Conservation (phyloP, 106 monocot species). For the Vanilla planifolia region DNA sequence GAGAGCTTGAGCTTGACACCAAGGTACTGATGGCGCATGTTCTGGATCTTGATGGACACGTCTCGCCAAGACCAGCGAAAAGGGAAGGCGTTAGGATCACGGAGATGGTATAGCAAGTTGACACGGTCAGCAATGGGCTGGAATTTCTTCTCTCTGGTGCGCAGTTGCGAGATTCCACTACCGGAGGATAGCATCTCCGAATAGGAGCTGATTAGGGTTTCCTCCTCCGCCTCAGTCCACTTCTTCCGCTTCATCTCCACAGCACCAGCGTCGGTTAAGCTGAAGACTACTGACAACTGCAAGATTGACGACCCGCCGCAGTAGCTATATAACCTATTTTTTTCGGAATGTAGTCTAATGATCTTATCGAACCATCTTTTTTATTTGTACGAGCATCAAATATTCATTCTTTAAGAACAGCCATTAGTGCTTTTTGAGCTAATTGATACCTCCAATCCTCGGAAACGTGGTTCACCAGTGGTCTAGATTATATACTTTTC, state of each 20-base stretch:
- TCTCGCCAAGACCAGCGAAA: conserved; percentile 66
- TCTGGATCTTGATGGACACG: conserved; percentile 66
- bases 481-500: too few species aligned
- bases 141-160: conserved; percentile 46
- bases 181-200: conserved; percentile 18
- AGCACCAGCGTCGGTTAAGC: too few species aligned
- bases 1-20: conserved; percentile 47
- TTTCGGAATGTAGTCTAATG: too few species aligned
- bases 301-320: too few species aligned
- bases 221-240: conserved; percentile 62
- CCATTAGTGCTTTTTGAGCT: too few species aligned
- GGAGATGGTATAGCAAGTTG: conserved; percentile 38
- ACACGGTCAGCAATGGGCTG: conserved; percentile 59
- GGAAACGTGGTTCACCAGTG: too few species aligned
- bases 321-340: too few species aligned
- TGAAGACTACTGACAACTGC: too few species aligned
- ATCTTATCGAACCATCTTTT: too few species aligned
- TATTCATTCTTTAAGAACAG: too few species aligned
- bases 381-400: too few species aligned
- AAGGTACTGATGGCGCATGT: conserved; percentile 66
- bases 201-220: conserved; percentile 37
- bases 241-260: conserved; percentile 52
- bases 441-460: too few species aligned
- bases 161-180: conserved; percentile 9
- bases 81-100: conserved; percentile 44